Evolutionary conservation across 306 rosid species (phyloP), one percentile per base, ranked within the genome.

Genomic region (Morella rubra): DNA sequence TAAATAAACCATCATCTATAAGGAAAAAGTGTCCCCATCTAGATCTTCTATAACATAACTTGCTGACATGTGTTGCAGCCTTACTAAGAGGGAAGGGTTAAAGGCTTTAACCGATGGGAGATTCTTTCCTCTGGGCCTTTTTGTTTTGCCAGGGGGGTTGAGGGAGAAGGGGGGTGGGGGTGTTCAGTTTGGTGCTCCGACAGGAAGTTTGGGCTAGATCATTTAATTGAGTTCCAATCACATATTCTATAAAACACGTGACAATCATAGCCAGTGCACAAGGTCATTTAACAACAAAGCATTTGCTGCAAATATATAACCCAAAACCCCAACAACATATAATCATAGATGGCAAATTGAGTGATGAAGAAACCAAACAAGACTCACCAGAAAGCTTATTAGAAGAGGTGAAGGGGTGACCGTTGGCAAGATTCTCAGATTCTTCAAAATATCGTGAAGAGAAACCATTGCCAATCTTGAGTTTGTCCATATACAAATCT

Each of bases 311-410:
- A 18, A 18, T 42, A n/a, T 6, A 62, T 15, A 40, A 40, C 47
- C 8, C 4, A 18, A 44, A 44, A 0, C 45, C 15, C 4, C 4
- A 32, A 32, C 16, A 54, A 11, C 59, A 53, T 72, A 76, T 22
- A 41, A 40, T 69, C 70, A 71, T 44, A 69, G 37, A 40, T 71
- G 44, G 71, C 19, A 40, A 32, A 24, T 7, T 14, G 27, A 27
- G 44, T 14, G 32, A 20, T 79, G 5, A 58, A 58, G 27, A 54
- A 62, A 80, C 72, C 60, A 61, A 62, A 16, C 51, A 54, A 72
- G 59, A 79, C 98, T 84, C 77, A 94, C 98, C 91, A 71, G 90
- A 77, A 80, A 74, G 81, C 81, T 86, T 89, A 79, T 87, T 87
- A 42, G 89, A 81, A 80, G 88, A 74, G 80, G 82, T 42, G 71